A percentile compares a stretch with the other conserved stretches of the same genome.
These are phyloP conservation scores for Colletotrichum trifolii DNA, from an alignment of 2,329 filamentous ascomycete species.

Conservation along the genomic window DNA sequence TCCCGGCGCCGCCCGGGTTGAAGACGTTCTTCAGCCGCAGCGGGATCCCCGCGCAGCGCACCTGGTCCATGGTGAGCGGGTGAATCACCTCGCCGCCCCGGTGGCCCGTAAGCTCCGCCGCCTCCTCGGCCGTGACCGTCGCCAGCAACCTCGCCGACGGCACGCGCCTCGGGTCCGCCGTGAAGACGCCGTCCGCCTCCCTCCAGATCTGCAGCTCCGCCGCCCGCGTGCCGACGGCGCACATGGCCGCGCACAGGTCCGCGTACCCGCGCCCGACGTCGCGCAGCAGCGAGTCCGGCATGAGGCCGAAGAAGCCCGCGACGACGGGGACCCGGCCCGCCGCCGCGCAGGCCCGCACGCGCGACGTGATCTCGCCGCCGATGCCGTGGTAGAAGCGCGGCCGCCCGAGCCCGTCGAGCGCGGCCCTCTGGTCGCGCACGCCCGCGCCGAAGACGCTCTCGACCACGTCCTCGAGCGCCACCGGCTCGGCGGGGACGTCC, in stretches of 20 bases:
- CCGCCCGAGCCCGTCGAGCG: slow-evolving; percentile 66
- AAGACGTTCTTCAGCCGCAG: slow-evolving; percentile 93
- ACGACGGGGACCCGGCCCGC: slow-evolving; percentile 76
- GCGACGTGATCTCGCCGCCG: slow-evolving; percentile 68
- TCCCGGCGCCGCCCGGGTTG: slow-evolving; percentile 82
- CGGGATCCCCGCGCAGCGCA: slow-evolving; percentile 83
- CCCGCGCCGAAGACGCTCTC: slow-evolving; percentile 91
- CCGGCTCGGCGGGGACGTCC: slow-evolving; percentile 49
- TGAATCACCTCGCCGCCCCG: slow-evolving; percentile 97
- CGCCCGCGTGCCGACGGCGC: slow-evolving; percentile 86
- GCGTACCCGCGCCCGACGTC: slow-evolving; percentile 94
- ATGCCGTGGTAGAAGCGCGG: slow-evolving; percentile 76
- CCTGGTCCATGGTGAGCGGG: slow-evolving; percentile 98
- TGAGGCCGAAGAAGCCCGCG: slow-evolving; percentile 96
- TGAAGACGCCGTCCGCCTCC: slow-evolving; percentile 96
- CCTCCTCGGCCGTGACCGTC: slow-evolving; percentile 92
- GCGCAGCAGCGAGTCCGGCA: slow-evolving; percentile 89
- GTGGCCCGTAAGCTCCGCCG: slow-evolving; percentile 87
- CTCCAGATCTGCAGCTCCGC: slow-evolving; percentile 98
- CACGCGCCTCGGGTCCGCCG: slow-evolving; percentile 85
- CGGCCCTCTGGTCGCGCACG: slow-evolving; percentile 78
- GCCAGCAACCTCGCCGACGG: slow-evolving; percentile 87
- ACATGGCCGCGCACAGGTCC: slow-evolving; percentile 91
- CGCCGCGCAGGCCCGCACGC: slow-evolving; percentile 69
- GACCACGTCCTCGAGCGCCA: slow-evolving; percentile 66